Evolutionary conservation across 1,284 basidiomycete genomes (phyloP).

Genomic region (Mycosarcoma maydis): DNA sequence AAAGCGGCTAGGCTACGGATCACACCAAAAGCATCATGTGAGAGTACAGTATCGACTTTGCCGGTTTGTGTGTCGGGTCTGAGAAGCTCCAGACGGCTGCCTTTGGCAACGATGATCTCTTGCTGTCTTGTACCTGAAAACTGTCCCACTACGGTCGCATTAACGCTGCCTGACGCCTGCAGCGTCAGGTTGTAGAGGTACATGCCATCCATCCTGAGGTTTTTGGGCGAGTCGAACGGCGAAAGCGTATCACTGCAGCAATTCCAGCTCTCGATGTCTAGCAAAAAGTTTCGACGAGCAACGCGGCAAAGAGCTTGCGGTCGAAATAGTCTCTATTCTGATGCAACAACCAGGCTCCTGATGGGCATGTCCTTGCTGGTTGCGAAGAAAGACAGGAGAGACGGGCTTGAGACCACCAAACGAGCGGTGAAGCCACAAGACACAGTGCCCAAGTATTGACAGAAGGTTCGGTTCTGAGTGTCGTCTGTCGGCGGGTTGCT

Average conservation of each 20-base stretch:
- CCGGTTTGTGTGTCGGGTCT: constrained; percentile 60
- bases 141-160: constrained; percentile 61
- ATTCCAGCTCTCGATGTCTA: too few relatives aligned
- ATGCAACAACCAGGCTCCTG: neutral
- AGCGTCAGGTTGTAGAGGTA: constrained; percentile 65
- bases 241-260: too few relatives aligned
- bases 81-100: constrained; percentile 57
- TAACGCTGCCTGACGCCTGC: constrained; percentile 57
- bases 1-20: constrained; percentile 62
- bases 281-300: too few relatives aligned
- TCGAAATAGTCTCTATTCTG: neutral
- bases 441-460: too few relatives aligned
- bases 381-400: neutral
- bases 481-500: too few relatives aligned
- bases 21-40: constrained; percentile 61
- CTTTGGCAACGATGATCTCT: constrained; percentile 62
- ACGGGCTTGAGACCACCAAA: neutral
- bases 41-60: constrained; percentile 46
- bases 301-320: too few relatives aligned
- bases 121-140: constrained; percentile 64
- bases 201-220: constrained; percentile 46
- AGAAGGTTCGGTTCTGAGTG: too few relatives aligned
- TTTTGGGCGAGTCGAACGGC: too few relatives aligned
- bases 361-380: neutral
- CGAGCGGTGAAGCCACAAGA: neutral